phyloP scores from a whole-genome alignment of 2,329 filamentous ascomycete genomes.

The Aspergillus texensis region DNA sequence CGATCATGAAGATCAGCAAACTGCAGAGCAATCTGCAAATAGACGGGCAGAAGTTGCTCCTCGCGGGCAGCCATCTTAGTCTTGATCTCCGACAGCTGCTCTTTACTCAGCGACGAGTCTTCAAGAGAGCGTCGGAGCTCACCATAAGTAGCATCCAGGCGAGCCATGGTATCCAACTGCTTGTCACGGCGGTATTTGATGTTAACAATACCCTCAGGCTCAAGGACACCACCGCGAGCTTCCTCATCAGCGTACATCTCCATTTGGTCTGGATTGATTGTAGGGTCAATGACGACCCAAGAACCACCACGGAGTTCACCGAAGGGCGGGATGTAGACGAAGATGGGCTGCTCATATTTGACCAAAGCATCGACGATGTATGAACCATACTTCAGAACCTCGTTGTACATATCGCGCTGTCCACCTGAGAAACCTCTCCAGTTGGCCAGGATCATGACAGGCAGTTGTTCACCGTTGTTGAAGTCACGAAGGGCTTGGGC shows the following conservation, averaged over 20 bases:
- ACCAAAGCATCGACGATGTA: slow-evolving; percentile 98
- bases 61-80: slow-evolving; percentile 82
- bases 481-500: slow-evolving; percentile 98
- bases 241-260: slow-evolving; percentile 99
- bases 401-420: slow-evolving; percentile 99
- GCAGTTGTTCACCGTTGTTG: slow-evolving; percentile 97
- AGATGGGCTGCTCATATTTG: slow-evolving; percentile 98
- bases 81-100: slow-evolving; percentile 79
- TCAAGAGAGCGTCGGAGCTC: slow-evolving; percentile 78
- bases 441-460: slow-evolving; percentile 98
- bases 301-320: slow-evolving; percentile 98
- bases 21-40: slow-evolving; percentile 92
- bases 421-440: slow-evolving; percentile 99
- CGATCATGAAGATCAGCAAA: slow-evolving; percentile 98
- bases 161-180: slow-evolving; percentile 96
- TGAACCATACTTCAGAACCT: slow-evolving; percentile 98
- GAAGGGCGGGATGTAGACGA: slow-evolving; percentile 96
- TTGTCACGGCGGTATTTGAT: slow-evolving; percentile 99
- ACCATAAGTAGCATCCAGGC: slow-evolving; percentile 81
- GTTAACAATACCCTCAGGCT: slow-evolving; percentile 96
- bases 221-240: slow-evolving; percentile 91
- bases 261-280: slow-evolving; percentile 95
- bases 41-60: slow-evolving; percentile 86
- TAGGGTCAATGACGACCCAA: slow-evolving; percentile 98
- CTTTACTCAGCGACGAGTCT: slow-evolving; percentile 68